phyloP scores from a whole-genome alignment of 2,329 filamentous ascomycete species.

The Delphinella strobiligena region DNA sequence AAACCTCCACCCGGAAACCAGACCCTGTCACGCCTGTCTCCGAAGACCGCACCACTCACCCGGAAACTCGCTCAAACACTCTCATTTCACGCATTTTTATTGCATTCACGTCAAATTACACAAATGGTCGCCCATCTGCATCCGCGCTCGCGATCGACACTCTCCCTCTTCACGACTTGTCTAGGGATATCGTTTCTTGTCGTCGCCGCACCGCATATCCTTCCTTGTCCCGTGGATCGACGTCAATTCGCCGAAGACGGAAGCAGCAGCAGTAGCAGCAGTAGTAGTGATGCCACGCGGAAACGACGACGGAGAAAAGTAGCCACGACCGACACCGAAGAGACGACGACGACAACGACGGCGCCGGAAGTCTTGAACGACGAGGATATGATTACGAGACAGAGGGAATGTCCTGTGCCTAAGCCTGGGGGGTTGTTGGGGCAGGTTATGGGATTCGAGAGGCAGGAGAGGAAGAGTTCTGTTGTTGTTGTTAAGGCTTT shows the following conservation, averaged over 20 bases:
- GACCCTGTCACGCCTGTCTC: too few species aligned
- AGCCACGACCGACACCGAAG: slow-evolving; percentile 15
- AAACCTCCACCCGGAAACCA: too few species aligned
- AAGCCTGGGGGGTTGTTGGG: slow-evolving; percentile 74
- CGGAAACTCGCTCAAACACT: not conserved
- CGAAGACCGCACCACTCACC: too few species aligned
- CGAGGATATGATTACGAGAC: slow-evolving; percentile 4
- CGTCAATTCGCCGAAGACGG: slow-evolving; percentile 57
- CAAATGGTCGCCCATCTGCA: slow-evolving; percentile 52
- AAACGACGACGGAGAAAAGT: slow-evolving; percentile 34
- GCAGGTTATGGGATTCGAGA: slow-evolving; percentile 56
- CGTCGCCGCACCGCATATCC: slow-evolving; percentile 75
- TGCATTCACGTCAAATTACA: not conserved
- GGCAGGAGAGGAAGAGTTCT: not conserved
- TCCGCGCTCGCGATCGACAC: slow-evolving; percentile 84
- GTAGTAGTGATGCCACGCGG: slow-evolving; percentile 11
- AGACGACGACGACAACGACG: slow-evolving; percentile 5
- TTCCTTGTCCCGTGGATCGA: slow-evolving; percentile 76
- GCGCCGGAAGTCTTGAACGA: too few species aligned
- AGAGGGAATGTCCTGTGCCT: slow-evolving; percentile 71
- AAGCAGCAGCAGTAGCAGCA: too few species aligned
- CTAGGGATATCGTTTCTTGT: slow-evolving; percentile 83
- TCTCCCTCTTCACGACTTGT: slow-evolving; percentile 89
- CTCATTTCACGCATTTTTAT: too few species aligned
- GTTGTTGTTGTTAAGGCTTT: slow-evolving; percentile 4